Base-by-base conservation (phyloP, 2,329 filamentous ascomycete species). In the Aspergillus fumigatiaffinis region DNA sequence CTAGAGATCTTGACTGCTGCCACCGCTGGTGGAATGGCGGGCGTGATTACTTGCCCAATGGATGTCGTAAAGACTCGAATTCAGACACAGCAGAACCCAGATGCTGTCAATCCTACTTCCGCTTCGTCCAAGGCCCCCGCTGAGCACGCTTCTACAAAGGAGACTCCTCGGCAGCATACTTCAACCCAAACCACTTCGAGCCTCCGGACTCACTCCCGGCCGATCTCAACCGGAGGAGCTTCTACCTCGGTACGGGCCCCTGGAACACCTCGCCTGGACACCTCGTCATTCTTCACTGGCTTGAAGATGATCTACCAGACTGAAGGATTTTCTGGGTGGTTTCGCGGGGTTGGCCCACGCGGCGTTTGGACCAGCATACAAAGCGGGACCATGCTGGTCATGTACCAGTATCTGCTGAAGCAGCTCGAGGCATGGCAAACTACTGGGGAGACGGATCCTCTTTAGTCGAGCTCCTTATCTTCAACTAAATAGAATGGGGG, bases 291-390 rank as follows among this genome's bases (percentile, higher is more conserved):
- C 51, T 80, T 93, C 54, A 91, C 85, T 2, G 94, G 93, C 1
- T 77, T 99, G 41, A 86, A 82, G 65, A 83, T 96, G 63, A 95
- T 99, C 67, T 99, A 97, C 77, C 86, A 84, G 64, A 91, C 89
- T 5, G 94, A 99, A 76, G 94, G 94, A 1, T 66, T 97, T 17
- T 84, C 84, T 2, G 95, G 94, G 1, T 95, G 91, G 87, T 99
- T 99, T 76, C 86, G 94, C 57, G 94, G 94, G 26, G 93, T 99
- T 1, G 93, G 93, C 0, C 94, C 94, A 1, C 85, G 94, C 54
- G 88, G 88, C 56, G 91, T 97, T 14, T 99, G 94, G 94, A 99
- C 94, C 23, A 96, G 93, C 69, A 91, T 97, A 57, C 94, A 99
- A 79, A 96, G 90, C 69, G 90, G 92, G 46, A 96, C 91, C 63